Conservation (phyloP, 148 eudicot genomes). For the Spergularia marina region DNA sequence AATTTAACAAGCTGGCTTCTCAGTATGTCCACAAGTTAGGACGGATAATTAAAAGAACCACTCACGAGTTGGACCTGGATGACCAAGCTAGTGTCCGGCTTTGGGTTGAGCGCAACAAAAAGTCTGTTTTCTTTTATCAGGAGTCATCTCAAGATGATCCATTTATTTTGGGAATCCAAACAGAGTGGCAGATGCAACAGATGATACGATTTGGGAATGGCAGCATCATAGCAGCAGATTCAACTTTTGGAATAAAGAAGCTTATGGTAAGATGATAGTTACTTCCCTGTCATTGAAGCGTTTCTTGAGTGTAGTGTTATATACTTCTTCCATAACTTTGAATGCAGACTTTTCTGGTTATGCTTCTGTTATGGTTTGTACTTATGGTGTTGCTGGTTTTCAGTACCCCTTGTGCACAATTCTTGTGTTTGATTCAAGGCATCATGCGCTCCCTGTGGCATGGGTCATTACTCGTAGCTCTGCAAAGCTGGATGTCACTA, state of each 20-base stretch:
- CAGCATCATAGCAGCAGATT: constrained; percentile 80
- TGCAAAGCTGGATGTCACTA: constrained; percentile 76
- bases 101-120: constrained; percentile 91
- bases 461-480: constrained; percentile 86
- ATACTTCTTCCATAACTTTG: constrained; percentile 13
- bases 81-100: constrained; percentile 81
- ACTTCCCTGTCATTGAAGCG: constrained; percentile 9
- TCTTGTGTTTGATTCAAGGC: constrained; percentile 96
- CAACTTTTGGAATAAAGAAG: constrained; percentile 84
- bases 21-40: constrained; percentile 95
- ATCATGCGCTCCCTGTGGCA: constrained; percentile 95
- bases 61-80: constrained; percentile 92
- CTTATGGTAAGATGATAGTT: constrained; percentile 55
- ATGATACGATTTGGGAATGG: constrained; percentile 90
- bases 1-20: constrained; percentile 67
- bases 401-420: constrained; percentile 95
- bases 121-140: constrained; percentile 70
- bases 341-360: constrained; percentile 12
- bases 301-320: not conserved
- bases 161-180: constrained; percentile 90
- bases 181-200: constrained; percentile 98
- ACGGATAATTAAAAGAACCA: constrained; percentile 81
- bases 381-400: constrained; percentile 35
- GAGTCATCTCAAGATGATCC: constrained; percentile 70
- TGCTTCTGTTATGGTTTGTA: constrained; percentile 22